phyloP scores from a whole-genome alignment of 352 stramenopile genomes.

The Globisporangium solare region DNA sequence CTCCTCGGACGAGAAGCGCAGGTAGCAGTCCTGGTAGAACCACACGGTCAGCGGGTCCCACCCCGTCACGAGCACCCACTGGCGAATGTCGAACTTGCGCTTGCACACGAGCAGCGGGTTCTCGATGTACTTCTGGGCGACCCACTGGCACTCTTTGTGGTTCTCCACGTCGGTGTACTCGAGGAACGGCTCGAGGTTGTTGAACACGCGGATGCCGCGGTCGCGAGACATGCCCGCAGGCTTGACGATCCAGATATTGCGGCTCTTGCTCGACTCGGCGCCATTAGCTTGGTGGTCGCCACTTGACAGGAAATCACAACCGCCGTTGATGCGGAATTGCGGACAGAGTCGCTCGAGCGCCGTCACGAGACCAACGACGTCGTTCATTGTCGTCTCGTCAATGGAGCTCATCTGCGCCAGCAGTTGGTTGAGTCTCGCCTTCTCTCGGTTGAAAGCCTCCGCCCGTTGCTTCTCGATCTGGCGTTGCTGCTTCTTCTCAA shows the following conservation, averaged over 20 bases:
- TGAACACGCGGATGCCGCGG: conserved; percentile 87
- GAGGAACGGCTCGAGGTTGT: conserved; percentile 73
- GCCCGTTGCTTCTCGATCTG: conserved; percentile 28
- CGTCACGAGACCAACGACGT: conserved; percentile 26
- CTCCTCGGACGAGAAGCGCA: conserved; percentile 87
- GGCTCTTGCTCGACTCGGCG: conserved; percentile 19
- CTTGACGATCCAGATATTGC: conserved; percentile 95
- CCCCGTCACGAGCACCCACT: conserved; percentile 91
- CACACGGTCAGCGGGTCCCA: conserved; percentile 94
- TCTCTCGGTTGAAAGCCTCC: conserved; percentile 54
- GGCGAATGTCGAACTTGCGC: conserved; percentile 91
- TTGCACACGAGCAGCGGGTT: conserved; percentile 82
- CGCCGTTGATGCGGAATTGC: conserved; percentile 77
- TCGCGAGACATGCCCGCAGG: conserved; percentile 82
- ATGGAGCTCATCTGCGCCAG: conserved; percentile 37
- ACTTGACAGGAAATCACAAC: conserved; percentile 23
- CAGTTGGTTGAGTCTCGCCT: conserved; percentile 43
- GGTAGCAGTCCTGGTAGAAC: conserved; percentile 91
- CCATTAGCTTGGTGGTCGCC: conserved; percentile 4
- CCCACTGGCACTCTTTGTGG: conserved; percentile 81
- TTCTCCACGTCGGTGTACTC: conserved; percentile 85
- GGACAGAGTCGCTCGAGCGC: conserved; percentile 42
- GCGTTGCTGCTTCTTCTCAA: conserved; percentile 48
- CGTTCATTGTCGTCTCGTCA: conserved; percentile 12
- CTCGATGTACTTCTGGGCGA: conserved; percentile 89